Percentiles rank a stretch among this genome's conserved stretches.
Evolutionary conservation across 352 stramenopile genomes (phyloP).

Genomic region (Phytophthora idaei): DNA sequence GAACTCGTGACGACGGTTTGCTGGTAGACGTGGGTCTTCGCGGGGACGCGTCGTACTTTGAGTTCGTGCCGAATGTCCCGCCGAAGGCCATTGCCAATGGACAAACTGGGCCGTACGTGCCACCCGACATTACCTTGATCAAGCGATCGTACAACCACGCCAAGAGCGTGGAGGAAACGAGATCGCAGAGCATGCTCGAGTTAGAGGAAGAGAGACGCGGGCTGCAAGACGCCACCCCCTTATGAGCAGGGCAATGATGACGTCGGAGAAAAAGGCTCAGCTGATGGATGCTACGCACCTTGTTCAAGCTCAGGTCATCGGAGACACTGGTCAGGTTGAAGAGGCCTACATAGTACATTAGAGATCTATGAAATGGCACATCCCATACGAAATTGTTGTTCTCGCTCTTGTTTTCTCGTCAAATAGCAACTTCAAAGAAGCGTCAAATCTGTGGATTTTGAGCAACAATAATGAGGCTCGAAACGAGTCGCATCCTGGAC

Average conservation of each 20-base stretch:
- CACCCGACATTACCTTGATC: conserved; percentile 57
- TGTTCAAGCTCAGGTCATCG: conserved; percentile 9
- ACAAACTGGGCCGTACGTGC: conserved; percentile 30
- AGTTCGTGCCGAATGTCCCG: conserved; percentile 54
- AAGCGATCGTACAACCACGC: conserved; percentile 61
- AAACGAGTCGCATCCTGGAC: background rate
- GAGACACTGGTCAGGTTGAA: conserved; percentile 15
- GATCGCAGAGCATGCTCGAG: conserved; percentile 64
- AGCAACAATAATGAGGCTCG: background rate
- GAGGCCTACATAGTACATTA: conserved; percentile 16
- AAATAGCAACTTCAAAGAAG: conserved; percentile 24
- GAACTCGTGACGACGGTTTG: conserved; percentile 58
- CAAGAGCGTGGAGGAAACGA: conserved; percentile 51
- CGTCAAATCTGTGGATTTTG: conserved; percentile 1
- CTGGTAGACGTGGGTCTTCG: conserved; percentile 75
- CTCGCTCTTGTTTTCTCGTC: conserved; percentile 2
- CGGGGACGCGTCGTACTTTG: conserved; percentile 66
- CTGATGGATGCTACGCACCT: background rate
- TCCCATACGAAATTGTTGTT: conserved; percentile 21
- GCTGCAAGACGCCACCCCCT: conserved; percentile 18
- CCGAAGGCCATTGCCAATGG: conserved; percentile 19
- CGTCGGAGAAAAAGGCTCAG: conserved; percentile 13
- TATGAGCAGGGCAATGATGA: conserved; percentile 20
- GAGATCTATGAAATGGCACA: conserved; percentile 26
- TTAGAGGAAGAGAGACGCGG: conserved; percentile 45